phyloP scores from a whole-genome alignment of 176 grass and related monocot species.

The Cenchrus purpureus region DNA sequence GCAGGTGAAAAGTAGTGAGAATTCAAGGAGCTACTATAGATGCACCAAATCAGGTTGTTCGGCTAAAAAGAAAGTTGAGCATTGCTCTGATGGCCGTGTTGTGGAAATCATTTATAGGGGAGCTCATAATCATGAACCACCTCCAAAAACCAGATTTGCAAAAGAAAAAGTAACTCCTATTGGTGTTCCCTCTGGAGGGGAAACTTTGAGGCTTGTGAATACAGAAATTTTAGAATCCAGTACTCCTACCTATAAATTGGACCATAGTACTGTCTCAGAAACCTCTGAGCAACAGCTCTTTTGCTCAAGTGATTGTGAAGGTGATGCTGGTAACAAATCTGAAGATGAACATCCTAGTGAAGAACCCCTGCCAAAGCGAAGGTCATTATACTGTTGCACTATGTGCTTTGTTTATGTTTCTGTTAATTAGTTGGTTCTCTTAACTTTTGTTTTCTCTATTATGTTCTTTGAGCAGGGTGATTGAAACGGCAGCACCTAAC shows the following conservation, averaged over 20 bases:
- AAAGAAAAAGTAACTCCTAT: slow-evolving; percentile 69
- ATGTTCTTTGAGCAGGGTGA: slow-evolving; percentile 56
- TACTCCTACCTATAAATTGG: slow-evolving; percentile 52
- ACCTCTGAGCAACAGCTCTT: slow-evolving; percentile 76
- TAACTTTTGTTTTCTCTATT: slow-evolving; percentile 39
- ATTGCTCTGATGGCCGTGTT: slow-evolving; percentile 71
- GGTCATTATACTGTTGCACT: slow-evolving; percentile 48
- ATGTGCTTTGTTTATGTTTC: slow-evolving; percentile 29
- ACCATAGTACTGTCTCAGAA: slow-evolving; percentile 48
- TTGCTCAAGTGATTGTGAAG: slow-evolving; percentile 98
- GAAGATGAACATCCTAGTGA: slow-evolving; percentile 63
- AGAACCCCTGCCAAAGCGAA: slow-evolving; percentile 66
- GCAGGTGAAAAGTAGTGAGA: slow-evolving; percentile 98
- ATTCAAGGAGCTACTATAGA: slow-evolving; percentile 95
- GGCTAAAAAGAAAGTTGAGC: slow-evolving; percentile 97
- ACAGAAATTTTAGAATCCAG: slow-evolving; percentile 66
- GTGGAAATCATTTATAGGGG: slow-evolving; percentile 88
- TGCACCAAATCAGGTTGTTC: slow-evolving; percentile 82
- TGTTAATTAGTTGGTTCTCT: slow-evolving; percentile 24
- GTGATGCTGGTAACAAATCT: slow-evolving; percentile 65
- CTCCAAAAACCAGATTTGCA: slow-evolving; percentile 74
- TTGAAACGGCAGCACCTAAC: slow-evolving; percentile 45
- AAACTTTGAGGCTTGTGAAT: slow-evolving; percentile 64
- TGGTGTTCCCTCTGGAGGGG: slow-evolving; percentile 50
- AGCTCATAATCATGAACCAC: slow-evolving; percentile 83